A percentile compares a stretch with the other conserved stretches of the same genome.
Conservation (phyloP, 2,329 filamentous ascomycete genomes). For the Metarhizium guizhouense region DNA sequence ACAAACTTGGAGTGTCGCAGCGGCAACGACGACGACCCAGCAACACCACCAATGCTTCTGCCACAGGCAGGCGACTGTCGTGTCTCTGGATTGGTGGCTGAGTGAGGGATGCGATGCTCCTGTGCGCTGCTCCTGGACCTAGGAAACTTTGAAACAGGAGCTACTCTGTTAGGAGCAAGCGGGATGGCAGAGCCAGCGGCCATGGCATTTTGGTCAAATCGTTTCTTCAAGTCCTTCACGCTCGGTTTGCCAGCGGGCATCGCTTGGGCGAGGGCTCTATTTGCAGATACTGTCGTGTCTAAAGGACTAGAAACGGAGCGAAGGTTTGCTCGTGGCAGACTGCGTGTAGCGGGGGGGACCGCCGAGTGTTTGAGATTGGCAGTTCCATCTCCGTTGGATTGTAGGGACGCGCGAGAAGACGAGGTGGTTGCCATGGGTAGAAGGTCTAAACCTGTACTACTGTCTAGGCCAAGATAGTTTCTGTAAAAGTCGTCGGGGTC, state of each 20-base stretch:
- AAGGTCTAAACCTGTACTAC: constrained; percentile 24
- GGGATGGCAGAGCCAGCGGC: not conserved
- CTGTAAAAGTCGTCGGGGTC: constrained; percentile 50
- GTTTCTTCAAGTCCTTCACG: constrained; percentile 71
- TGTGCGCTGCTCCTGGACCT: not conserved
- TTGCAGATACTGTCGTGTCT: constrained; percentile 29
- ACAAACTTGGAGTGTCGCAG: constrained; percentile 38
- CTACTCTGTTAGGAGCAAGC: not conserved
- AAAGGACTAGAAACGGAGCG: constrained; percentile 50
- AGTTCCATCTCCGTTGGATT: constrained; percentile 42
- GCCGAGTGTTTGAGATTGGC: constrained; percentile 36
- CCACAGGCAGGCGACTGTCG: not conserved
- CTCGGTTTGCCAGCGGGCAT: constrained; percentile 45
- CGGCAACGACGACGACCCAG: constrained; percentile 16
- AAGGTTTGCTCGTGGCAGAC: constrained; percentile 30
- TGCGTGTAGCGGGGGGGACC: constrained; percentile 27
- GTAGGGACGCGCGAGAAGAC: constrained; percentile 31
- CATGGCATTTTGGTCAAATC: constrained; percentile 56
- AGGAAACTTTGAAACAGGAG: not conserved
- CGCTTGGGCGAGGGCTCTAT: constrained; percentile 21
- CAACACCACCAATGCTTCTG: not conserved
- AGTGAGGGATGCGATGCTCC: not conserved
- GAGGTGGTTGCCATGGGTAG: constrained; percentile 26
- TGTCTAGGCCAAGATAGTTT: constrained; percentile 33
- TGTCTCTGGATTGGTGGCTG: not conserved